Conservation (phyloP, 441 rosid species). For the Erysimum cheiri region DNA sequence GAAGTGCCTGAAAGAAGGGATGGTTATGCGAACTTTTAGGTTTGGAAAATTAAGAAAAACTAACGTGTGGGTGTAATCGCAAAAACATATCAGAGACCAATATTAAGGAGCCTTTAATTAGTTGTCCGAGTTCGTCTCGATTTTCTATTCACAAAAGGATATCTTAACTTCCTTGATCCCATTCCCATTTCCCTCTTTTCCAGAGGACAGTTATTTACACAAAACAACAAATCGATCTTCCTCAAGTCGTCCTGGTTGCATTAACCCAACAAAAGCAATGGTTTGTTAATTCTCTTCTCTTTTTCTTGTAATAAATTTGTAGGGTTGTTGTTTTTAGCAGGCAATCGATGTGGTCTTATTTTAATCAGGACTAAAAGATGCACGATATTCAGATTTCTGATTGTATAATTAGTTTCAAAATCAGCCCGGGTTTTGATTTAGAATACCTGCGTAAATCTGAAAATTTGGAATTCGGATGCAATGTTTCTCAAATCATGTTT, state of each 20-base stretch:
- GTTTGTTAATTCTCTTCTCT: constrained; percentile 34
- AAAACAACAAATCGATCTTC: constrained; percentile 14
- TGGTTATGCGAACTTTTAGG: constrained; percentile 40
- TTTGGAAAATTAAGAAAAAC: constrained; percentile 13
- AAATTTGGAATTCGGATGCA: not conserved
- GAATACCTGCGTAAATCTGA: not conserved
- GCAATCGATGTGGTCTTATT: not conserved
- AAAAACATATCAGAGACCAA: constrained; percentile 31
- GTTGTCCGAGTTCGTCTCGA: constrained; percentile 41
- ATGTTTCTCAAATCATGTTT: not conserved
- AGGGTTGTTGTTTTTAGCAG: constrained; percentile 7
- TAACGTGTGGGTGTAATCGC: constrained; percentile 34
- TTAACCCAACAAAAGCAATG: constrained; percentile 25
- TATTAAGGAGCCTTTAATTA: constrained; percentile 15
- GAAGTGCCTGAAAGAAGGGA: constrained; percentile 24
- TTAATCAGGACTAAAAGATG: not conserved
- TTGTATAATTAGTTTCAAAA: not conserved
- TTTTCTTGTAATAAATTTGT: not conserved
- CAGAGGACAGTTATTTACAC: constrained; percentile 21
- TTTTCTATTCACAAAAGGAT: constrained; percentile 35
- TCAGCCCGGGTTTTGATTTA: not conserved
- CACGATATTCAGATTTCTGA: not conserved
- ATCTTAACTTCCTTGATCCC: constrained; percentile 22
- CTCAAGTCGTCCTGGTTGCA: constrained; percentile 6
- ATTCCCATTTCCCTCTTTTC: constrained; percentile 18